phyloP scores from a whole-genome alignment of 2,329 filamentous ascomycete species.

The Exophiala sp. region DNA sequence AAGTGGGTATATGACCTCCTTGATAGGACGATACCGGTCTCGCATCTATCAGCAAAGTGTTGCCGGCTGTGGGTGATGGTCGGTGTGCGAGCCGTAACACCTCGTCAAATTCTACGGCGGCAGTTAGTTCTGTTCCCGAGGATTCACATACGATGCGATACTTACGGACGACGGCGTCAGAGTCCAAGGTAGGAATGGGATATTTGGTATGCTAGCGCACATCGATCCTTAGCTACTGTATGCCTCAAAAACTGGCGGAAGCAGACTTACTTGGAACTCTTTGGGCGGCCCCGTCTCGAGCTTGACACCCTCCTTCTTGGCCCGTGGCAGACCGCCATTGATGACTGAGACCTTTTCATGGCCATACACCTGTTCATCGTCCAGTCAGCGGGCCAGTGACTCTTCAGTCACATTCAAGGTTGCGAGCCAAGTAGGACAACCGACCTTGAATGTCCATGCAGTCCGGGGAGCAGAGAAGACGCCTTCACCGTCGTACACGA shows the following conservation, averaged over 20 bases:
- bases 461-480: conserved; percentile 9
- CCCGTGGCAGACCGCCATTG: conserved; percentile 9
- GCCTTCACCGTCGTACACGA: conserved; percentile 10
- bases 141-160: background rate
- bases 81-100: conserved; percentile 8
- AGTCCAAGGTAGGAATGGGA: conserved; percentile 4
- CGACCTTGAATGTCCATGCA: conserved; percentile 14
- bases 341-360: conserved; percentile 12
- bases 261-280: conserved; percentile 2
- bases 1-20: conserved; percentile 8
- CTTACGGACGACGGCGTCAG: conserved; percentile 8
- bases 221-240: background rate
- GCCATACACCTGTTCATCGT: conserved; percentile 5
- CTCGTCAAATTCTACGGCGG: conserved; percentile 6
- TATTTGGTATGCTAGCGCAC: conserved; percentile 6
- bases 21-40: conserved; percentile 10
- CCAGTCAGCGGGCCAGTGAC: background rate
- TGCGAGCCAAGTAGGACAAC: no score
- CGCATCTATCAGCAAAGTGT: conserved; percentile 10
- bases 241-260: background rate
- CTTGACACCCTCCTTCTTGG: conserved; percentile 9
- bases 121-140: background rate
- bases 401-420: background rate
- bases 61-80: conserved; percentile 1
- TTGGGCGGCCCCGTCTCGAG: conserved; percentile 10